Percentiles rank a stretch among this genome's conserved stretches.
These are phyloP conservation scores for Helenozyma baotianmanensis DNA, from an alignment of 805 yeast species.

Conservation along the genomic window DNA sequence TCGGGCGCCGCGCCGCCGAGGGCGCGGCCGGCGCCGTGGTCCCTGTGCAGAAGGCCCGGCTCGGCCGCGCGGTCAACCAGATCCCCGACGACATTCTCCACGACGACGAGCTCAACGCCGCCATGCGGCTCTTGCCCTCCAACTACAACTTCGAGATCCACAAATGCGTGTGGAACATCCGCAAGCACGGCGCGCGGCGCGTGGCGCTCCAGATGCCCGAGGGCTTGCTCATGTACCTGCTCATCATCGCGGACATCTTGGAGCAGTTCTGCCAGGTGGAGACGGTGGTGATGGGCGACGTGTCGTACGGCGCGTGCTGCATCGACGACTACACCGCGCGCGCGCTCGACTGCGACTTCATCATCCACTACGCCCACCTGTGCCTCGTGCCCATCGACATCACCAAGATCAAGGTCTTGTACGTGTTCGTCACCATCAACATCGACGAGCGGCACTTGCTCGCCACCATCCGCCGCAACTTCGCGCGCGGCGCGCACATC, in stretches of 20 bases:
- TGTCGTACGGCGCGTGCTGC: slow-evolving; percentile 97
- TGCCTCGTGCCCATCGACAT: slow-evolving; percentile 94
- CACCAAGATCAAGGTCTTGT: slow-evolving; percentile 86
- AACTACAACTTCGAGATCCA: slow-evolving; percentile 95
- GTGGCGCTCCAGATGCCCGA: slow-evolving; percentile 98
- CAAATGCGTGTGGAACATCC: slow-evolving; percentile 91
- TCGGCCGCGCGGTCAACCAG: slow-evolving; percentile 70
- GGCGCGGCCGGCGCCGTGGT: slow-evolving; percentile 8
- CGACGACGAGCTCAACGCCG: slow-evolving; percentile 78
- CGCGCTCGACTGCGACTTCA: slow-evolving; percentile 87
- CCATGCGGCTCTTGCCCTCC: slow-evolving; percentile 75
- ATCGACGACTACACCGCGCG: slow-evolving; percentile 95
- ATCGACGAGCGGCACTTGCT: slow-evolving; percentile 81
- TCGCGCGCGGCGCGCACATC: slow-evolving; percentile 55
- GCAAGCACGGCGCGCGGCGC: slow-evolving; percentile 66
- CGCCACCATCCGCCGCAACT: slow-evolving; percentile 70
- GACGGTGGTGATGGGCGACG: slow-evolving; percentile 96
- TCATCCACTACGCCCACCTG: slow-evolving; percentile 95
- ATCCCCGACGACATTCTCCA: slow-evolving; percentile 82
- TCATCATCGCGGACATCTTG: slow-evolving; percentile 84
- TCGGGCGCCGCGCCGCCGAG: slow-evolving; percentile 35
- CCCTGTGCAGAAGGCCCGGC: slow-evolving; percentile 17
- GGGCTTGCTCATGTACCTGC: slow-evolving; percentile 82
- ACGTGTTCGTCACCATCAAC: slow-evolving; percentile 88
- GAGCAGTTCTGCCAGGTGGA: slow-evolving; percentile 88